Conservation (phyloP, 1,284 basidiomycete species). For the Cystobasidiaceae sp. region DNA sequence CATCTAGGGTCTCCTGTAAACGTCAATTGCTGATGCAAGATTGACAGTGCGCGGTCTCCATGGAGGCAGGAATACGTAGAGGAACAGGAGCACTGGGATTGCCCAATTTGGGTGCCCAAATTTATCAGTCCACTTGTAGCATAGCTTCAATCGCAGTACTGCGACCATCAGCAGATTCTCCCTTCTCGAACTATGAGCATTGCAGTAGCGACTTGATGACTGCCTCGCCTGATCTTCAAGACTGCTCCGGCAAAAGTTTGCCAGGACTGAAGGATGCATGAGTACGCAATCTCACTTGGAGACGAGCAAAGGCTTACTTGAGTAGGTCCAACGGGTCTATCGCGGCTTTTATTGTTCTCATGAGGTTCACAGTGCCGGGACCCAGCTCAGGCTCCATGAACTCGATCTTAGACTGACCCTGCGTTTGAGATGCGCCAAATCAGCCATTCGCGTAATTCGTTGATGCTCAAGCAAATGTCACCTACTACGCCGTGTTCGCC, state of each 20-base stretch:
- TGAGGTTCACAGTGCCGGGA: conserved; percentile 66
- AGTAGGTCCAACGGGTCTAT: conserved; percentile 71
- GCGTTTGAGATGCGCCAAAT: not conserved
- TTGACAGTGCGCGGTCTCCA: too few species aligned
- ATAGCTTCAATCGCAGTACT: too few species aligned
- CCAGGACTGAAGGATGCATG: conserved; percentile 12
- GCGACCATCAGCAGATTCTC: too few species aligned
- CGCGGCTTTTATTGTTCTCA: conserved; percentile 68
- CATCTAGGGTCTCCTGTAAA: too few species aligned
- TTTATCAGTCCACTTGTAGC: too few species aligned
- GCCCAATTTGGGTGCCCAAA: too few species aligned
- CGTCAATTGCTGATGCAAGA: too few species aligned
- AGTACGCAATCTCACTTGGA: not conserved
- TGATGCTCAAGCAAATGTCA: conserved; percentile 50
- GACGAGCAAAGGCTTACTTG: conserved; percentile 49
- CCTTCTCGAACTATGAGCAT: too few species aligned
- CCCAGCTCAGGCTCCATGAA: conserved; percentile 68
- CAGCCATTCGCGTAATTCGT: not conserved
- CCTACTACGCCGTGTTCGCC: conserved; percentile 82
- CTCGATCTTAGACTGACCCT: conserved; percentile 46
- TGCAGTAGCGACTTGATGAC: too few species aligned
- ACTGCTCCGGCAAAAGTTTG: conserved; percentile 15
- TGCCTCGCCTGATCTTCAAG: conserved; percentile 47
- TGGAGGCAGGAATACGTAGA: too few species aligned
- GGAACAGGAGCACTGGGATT: too few species aligned